These are phyloP conservation scores for Exophiala phaeomuriformis DNA, from an alignment of 2,329 filamentous ascomycete species.

Conservation along the genomic window DNA sequence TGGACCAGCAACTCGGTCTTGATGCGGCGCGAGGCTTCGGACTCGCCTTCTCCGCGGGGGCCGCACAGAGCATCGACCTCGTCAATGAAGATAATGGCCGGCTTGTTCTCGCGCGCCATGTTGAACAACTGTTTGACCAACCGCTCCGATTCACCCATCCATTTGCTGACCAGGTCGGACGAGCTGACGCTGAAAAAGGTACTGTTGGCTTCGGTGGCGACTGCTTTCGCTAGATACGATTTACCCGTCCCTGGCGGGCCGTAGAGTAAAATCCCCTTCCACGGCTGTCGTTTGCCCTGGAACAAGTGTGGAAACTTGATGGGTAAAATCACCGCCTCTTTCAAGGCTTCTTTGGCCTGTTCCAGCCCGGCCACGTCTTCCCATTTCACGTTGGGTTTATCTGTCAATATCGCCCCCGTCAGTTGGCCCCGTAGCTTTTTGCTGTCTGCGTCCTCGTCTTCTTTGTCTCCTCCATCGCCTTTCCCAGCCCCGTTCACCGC, in stretches of 20 bases:
- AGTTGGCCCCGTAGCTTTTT: slow-evolving; percentile 93
- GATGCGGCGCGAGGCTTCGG: slow-evolving; percentile 92
- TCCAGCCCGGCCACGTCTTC: slow-evolving; percentile 96
- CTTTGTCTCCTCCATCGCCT: slow-evolving; percentile 54
- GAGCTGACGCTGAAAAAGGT: slow-evolving; percentile 98
- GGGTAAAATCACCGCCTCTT: slow-evolving; percentile 93
- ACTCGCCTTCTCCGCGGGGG: slow-evolving; percentile 87
- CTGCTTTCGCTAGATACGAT: slow-evolving; percentile 93
- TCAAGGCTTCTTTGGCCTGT: slow-evolving; percentile 88
- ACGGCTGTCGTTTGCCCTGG: slow-evolving; percentile 89
- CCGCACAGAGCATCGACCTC: slow-evolving; percentile 96
- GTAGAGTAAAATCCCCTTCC: slow-evolving; percentile 96
- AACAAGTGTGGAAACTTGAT: slow-evolving; percentile 98
- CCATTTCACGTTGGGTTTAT: slow-evolving; percentile 95
- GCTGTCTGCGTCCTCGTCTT: slow-evolving; percentile 75
- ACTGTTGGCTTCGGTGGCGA: slow-evolving; percentile 96
- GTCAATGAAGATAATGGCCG: slow-evolving; percentile 97
- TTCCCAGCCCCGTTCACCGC: slow-evolving; percentile 47
- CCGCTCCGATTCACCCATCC: slow-evolving; percentile 99
- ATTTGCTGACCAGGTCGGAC: slow-evolving; percentile 95
- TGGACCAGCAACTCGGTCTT: slow-evolving; percentile 98
- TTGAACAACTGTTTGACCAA: slow-evolving; percentile 94
- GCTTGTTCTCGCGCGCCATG: slow-evolving; percentile 96
- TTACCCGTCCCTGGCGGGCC: slow-evolving; percentile 96
- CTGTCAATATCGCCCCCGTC: slow-evolving; percentile 83